phyloP scores from a whole-genome alignment of 2,329 filamentous ascomycete genomes.

The Fusarium fujikuroi region DNA sequence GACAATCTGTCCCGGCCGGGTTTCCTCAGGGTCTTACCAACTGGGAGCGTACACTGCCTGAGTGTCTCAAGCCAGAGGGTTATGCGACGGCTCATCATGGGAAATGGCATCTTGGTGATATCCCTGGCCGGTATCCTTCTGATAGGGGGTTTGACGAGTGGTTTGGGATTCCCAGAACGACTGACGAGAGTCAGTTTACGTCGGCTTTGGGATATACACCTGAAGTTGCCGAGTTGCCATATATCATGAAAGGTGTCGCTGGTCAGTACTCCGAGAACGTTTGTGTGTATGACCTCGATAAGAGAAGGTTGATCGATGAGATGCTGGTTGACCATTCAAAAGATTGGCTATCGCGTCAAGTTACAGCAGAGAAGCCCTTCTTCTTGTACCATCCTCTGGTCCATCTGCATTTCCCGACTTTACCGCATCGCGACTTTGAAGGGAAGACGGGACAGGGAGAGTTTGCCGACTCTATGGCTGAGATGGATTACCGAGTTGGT shows the following conservation, averaged over 20 bases:
- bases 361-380: conserved; percentile 38
- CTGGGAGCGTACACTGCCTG: conserved; percentile 49
- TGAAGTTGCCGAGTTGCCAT: conserved; percentile 48
- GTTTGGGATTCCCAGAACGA: conserved; percentile 51
- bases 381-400: conserved; percentile 50
- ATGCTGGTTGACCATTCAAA: conserved; percentile 48
- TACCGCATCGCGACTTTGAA: conserved; percentile 46
- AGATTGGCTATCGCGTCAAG: conserved; percentile 47
- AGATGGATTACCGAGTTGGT: conserved; percentile 49
- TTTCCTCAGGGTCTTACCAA: conserved; percentile 48
- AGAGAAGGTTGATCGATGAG: conserved; percentile 46
- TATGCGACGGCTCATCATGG: conserved; percentile 50
- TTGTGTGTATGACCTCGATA: conserved; percentile 48
- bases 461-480: conserved; percentile 49
- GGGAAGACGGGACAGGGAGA: conserved; percentile 46
- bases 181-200: conserved; percentile 51
- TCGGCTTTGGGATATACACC: conserved; percentile 47
- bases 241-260: conserved; percentile 48
- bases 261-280: conserved; percentile 46
- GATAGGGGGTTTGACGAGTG: conserved; percentile 52
- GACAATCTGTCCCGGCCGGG: conserved; percentile 48
- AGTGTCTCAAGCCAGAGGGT: conserved; percentile 43
- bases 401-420: conserved; percentile 49
- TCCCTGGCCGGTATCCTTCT: conserved; percentile 49
- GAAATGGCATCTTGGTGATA: conserved; percentile 52